A percentile compares a stretch with the other conserved stretches of the same genome.
Evolutionary conservation across 306 rosid species (phyloP).

Genomic region (Dryas alaskensis): DNA sequence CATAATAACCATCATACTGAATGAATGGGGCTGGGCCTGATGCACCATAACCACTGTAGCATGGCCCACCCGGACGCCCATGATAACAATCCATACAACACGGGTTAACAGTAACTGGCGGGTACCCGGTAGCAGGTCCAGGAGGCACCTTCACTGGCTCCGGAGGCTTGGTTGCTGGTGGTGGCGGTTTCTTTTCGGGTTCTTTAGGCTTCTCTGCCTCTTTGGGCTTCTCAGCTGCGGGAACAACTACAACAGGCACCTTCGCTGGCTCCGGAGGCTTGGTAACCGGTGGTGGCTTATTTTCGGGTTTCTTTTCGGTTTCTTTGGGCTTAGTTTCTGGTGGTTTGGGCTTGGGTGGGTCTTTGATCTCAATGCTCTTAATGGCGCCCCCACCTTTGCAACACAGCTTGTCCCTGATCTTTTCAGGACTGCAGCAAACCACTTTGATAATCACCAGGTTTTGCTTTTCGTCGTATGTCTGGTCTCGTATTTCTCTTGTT

Average conservation of each 20-base stretch:
- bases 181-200: not conserved
- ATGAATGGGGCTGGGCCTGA: conserved; percentile 15
- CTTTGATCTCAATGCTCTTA: conserved; percentile 61
- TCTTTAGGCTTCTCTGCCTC: not conserved
- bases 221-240: conserved; percentile 10
- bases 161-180: not conserved
- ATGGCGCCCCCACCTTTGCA: conserved; percentile 54
- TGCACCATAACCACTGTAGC: conserved; percentile 17
- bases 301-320: too few relatives aligned
- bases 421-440: conserved; percentile 74
- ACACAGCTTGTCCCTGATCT: conserved; percentile 55
- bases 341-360: conserved; percentile 33
- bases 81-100: conserved; percentile 15
- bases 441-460: conserved; percentile 59
- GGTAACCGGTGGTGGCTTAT: too few relatives aligned
- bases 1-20: conserved; percentile 31
- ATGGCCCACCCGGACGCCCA: conserved; percentile 28
- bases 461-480: conserved; percentile 51
- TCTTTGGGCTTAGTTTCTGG: conserved; percentile 15
- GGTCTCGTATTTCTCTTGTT: conserved; percentile 83
- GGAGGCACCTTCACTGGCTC: not conserved
- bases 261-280: too few relatives aligned
- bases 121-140: not conserved
- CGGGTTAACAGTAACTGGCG: not conserved
- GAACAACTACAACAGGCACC: too few relatives aligned